Percentiles rank a stretch among this genome's conserved stretches.
Evolutionary conservation across 345 rosid species (phyloP).

Genomic region (Punica granatum): DNA sequence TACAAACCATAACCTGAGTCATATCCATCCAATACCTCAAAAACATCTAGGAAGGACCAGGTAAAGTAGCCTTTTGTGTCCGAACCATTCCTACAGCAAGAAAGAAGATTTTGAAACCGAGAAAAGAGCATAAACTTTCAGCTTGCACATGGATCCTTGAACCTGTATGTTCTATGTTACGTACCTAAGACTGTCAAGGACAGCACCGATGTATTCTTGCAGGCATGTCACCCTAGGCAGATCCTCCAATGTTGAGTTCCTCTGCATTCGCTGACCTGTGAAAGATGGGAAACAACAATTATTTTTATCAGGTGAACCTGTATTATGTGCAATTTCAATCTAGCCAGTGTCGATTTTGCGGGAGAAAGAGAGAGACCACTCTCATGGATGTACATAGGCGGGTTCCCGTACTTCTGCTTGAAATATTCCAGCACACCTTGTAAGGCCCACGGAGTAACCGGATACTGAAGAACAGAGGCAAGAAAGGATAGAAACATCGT

Average conservation of each 20-base stretch:
- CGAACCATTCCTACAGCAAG: constrained; percentile 14
- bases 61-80: constrained; percentile 17
- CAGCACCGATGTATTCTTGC: constrained; percentile 15
- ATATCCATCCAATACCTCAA: constrained; percentile 17
- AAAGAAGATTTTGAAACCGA: neutral
- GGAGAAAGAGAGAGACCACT: constrained; percentile 12
- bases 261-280: constrained; percentile 15
- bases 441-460: constrained; percentile 14
- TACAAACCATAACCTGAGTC: constrained; percentile 12
- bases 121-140: neutral
- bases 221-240: constrained; percentile 12
- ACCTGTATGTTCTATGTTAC: neutral
- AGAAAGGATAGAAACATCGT: neutral
- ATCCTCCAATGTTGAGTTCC: constrained; percentile 13
- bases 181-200: constrained; percentile 13
- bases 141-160: neutral
- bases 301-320: neutral
- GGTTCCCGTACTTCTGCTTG: constrained; percentile 19
- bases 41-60: constrained; percentile 20
- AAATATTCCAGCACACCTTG: constrained; percentile 17
- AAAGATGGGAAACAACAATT: neutral
- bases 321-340: neutral
- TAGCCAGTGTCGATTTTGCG: neutral
- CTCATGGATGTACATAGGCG: constrained; percentile 17
- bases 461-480: constrained; percentile 10